Base-by-base conservation (phyloP, 768 basidiomycete species). In the Tylopilus subfusipes region DNA sequence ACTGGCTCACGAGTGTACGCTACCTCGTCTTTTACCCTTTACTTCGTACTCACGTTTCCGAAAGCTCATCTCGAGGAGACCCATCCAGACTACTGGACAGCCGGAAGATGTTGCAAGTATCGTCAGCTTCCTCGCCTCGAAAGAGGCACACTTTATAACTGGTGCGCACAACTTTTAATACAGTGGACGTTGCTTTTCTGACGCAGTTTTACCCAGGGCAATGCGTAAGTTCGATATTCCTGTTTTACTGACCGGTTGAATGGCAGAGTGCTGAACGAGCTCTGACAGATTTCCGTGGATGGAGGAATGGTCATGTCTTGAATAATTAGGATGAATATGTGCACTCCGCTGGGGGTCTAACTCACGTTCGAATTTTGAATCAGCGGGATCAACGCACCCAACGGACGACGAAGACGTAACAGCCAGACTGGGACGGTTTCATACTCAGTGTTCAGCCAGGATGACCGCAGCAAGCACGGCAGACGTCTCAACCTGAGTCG, bases 121-220 rank as follows among this genome's bases (percentile, higher is more conserved):
- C 3, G 69, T 74, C 0, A 71, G 71, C 8, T 73, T 63, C 46
- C 59, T 75, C 2, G 69, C 64, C 11, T 72, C 72, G 2, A 61
- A 69, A 9, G 68, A 66, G 18, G 67, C 73, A 3, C 62, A 64
- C 24, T 71, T 70, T 51, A 64, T 76, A 11, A 76, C 72, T 0
- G 75, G 73, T 49, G 42, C 21, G 40, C 36, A 14, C 16, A 34
- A 22, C 5, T 10, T 43, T 34, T 3, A 18, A n/a, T n/a, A 2
- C 13, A 18, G 16, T 6, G 2, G 25, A 5, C 4, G 3, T 16
- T 5, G 13, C 4, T n/a, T 29, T 44, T 31, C 25, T 50, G 31
- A 50, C 18, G 16, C 25, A 5, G 25, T 21, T 19, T 29, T 18
- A 5, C 2, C 7, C 25, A 50, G 53, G 48, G 5, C 53, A 54